phyloP scores from a whole-genome alignment of 176 grass and related monocot species.

The Microstegium vimineum region DNA sequence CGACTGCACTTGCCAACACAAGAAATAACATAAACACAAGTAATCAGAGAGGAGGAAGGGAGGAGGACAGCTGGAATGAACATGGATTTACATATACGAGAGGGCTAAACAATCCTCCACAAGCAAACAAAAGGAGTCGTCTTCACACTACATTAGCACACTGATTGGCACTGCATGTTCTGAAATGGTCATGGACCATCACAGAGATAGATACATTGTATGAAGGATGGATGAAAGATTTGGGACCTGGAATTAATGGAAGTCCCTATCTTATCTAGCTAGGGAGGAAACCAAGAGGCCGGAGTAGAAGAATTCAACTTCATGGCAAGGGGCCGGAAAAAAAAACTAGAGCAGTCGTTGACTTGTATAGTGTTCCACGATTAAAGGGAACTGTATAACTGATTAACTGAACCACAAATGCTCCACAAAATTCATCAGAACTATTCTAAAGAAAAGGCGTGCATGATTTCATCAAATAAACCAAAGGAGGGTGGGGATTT shows the following conservation, averaged over 20 bases:
- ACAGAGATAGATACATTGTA: background rate
- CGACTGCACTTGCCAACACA: slow-evolving; percentile 42
- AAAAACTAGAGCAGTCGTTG: background rate
- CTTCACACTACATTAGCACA: slow-evolving; percentile 3
- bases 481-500: background rate
- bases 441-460: background rate
- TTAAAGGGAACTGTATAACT: background rate
- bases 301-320: background rate
- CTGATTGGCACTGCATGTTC: background rate
- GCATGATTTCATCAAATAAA: background rate
- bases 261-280: background rate
- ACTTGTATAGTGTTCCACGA: background rate
- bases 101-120: slow-evolving; percentile 18
- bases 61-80: background rate
- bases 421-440: background rate
- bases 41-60: background rate
- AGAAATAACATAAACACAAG: background rate
- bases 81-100: background rate
- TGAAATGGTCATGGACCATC: background rate
- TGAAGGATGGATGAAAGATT: background rate
- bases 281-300: background rate
- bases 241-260: background rate
- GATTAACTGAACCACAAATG: background rate
- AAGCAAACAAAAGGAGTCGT: slow-evolving; percentile 10
- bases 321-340: background rate